These are phyloP conservation scores for Leptographium procerum DNA, from an alignment of 2,329 filamentous ascomycete genomes.

Conservation along the genomic window DNA sequence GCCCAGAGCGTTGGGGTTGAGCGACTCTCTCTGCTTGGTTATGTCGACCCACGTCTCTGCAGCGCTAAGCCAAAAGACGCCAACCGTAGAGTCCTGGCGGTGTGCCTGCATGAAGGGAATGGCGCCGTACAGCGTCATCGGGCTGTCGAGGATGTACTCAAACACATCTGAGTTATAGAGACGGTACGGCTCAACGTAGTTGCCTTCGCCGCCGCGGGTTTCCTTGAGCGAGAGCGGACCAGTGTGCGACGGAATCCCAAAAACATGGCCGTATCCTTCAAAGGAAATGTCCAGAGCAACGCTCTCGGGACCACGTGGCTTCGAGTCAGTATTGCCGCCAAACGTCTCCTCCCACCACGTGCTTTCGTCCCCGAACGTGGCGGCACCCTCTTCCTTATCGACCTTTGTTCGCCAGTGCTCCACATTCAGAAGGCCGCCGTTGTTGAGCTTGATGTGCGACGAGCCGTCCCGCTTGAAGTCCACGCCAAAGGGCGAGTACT, in stretches of 20 bases:
- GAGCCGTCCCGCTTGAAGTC: slow-evolving; percentile 77
- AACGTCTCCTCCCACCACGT: slow-evolving; percentile 99
- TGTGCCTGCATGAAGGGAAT: slow-evolving; percentile 99
- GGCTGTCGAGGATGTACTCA: slow-evolving; percentile 92
- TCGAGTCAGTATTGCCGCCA: slow-evolving; percentile 87
- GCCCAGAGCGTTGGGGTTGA: slow-evolving; percentile 69
- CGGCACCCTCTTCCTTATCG: slow-evolving; percentile 39
- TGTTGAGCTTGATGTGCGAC: slow-evolving; percentile 79
- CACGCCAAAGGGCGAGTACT: slow-evolving; percentile 69
- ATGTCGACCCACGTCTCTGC: slow-evolving; percentile 98
- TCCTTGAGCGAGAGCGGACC: slow-evolving; percentile 80
- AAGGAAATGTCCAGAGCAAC: slow-evolving; percentile 87
- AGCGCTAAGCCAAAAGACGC: slow-evolving; percentile 93
- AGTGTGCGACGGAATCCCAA: slow-evolving; percentile 86
- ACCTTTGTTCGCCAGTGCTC: slow-evolving; percentile 92
- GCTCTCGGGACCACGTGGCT: slow-evolving; percentile 90
- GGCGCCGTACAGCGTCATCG: slow-evolving; percentile 95
- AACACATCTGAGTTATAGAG: slow-evolving; percentile 97
- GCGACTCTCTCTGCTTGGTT: slow-evolving; percentile 61
- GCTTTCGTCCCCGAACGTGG: slow-evolving; percentile 58
- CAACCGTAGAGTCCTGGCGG: slow-evolving; percentile 83
- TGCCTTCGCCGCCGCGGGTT: slow-evolving; percentile 77
- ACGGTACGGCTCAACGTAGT: slow-evolving; percentile 81
- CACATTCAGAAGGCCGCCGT: slow-evolving; percentile 79
- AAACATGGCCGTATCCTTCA: slow-evolving; percentile 83